Evolutionary conservation across 2,329 filamentous ascomycete genomes (phyloP).

Genomic region (Aspergillus phoenicis): DNA sequence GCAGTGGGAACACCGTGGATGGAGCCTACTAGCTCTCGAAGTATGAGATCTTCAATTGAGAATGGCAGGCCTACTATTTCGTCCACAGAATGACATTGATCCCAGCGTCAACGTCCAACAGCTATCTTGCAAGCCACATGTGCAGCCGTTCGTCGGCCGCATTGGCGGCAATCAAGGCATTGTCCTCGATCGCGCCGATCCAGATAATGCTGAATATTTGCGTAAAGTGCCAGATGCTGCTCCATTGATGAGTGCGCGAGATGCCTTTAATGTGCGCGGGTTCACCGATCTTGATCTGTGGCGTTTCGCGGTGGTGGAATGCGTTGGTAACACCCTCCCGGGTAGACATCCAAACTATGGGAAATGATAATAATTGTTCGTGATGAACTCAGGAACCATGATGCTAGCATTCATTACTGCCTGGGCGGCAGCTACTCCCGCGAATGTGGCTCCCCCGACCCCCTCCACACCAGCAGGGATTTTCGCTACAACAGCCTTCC

Average conservation of each 20-base stretch:
- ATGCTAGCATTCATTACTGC: constrained; percentile 31
- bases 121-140: background rate
- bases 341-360: rapidly evolving
- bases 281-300: constrained; percentile 41
- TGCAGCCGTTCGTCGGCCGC: constrained; percentile 15
- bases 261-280: constrained; percentile 40
- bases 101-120: background rate
- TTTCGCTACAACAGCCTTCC: constrained; percentile 30
- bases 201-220: constrained; percentile 25
- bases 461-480: constrained; percentile 24
- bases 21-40: background rate
- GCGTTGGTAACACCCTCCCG: constrained; percentile 31
- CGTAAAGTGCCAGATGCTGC: constrained; percentile 44
- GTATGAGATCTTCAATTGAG: background rate
- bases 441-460: constrained; percentile 7
- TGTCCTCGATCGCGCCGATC: constrained; percentile 26
- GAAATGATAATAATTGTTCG: background rate
- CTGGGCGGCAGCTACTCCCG: constrained; percentile 22
- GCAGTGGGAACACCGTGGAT: too few species aligned
- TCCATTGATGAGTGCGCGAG: constrained; percentile 29
- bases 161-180: constrained; percentile 17
- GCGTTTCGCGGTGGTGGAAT: constrained; percentile 47
- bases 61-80: background rate
- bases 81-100: background rate
- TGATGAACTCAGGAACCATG: constrained; percentile 23